Evolutionary conservation across 2,329 filamentous ascomycete genomes (phyloP), one percentile per base, ranked within the genome.

Genomic region (Neurospora sp.): DNA sequence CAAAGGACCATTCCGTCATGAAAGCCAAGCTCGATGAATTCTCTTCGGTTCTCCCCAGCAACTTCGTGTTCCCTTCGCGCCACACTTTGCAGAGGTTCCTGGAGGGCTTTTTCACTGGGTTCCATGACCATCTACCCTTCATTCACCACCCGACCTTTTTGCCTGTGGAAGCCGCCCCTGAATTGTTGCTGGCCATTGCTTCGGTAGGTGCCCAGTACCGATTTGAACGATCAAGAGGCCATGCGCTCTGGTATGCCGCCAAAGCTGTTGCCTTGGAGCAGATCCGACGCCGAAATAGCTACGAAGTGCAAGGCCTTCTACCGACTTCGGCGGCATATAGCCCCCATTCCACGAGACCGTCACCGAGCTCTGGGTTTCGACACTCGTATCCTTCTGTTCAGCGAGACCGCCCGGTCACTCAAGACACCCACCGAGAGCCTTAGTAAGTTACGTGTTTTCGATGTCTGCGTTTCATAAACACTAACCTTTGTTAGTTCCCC

Each of bases 41-140:
- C 72, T 86, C 86, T 0, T 82, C 84, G 0, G 85, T 89, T 4
- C 77, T 90, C 28, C 86, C 88, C 0, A 81, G 80, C 68, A 87
- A 88, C 73, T 92, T 92, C 73, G 84, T 87, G 3, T 86, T 92
- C 67, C 90, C 90, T 1, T 91, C 89, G 4, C 85, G 90, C 3
- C 85, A 91, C 73, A 91, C 90, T 0, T 77, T 92, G 37, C 89
- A 88, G 2, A 81, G 90, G 40, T 92, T 92, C 72, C 79, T 92
- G 39, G 89, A 91, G 70, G 89, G 89, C 1, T 92, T 91, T 74
- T 86, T 91, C 68, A 87, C 85, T 70, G 89, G 89, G 0, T 91
- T 92, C 70, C 78, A 88, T 70, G 82, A 85, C 36, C 85, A 87
- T 71, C 81, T 88, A 52, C 86, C 86, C 0, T 87, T 92, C 71